phyloP scores from a whole-genome alignment of 1,284 basidiomycete genomes.

The Sphagnurus paluster region DNA sequence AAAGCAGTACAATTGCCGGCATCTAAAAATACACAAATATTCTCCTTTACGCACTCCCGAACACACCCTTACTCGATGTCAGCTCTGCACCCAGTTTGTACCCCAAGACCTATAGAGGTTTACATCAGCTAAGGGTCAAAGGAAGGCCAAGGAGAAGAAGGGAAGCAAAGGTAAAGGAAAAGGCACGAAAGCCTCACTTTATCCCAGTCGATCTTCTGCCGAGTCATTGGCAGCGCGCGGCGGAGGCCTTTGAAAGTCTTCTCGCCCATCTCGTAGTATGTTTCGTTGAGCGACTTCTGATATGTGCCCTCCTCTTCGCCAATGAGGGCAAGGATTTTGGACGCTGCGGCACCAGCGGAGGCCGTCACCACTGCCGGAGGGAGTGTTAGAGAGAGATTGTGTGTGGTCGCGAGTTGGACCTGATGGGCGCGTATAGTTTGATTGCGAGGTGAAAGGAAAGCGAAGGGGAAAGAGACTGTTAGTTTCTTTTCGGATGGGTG shows the following conservation, averaged over 20 bases:
- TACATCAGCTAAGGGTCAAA: neutral
- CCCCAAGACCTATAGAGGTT: conserved; percentile 61
- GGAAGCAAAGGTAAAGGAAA: neutral
- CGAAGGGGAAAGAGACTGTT: too few relatives aligned
- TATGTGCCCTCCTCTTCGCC: conserved; percentile 77
- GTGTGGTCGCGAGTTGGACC: conserved; percentile 86
- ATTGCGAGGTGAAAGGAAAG: too few relatives aligned
- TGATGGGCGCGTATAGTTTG: too few relatives aligned
- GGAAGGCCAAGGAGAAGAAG: neutral
- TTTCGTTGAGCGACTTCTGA: conserved; percentile 75
- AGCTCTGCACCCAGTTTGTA: conserved; percentile 88
- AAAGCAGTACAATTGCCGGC: neutral
- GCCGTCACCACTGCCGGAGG: conserved; percentile 55
- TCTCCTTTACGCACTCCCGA: conserved; percentile 40
- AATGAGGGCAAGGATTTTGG: conserved; percentile 80
- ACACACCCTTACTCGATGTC: conserved; percentile 65
- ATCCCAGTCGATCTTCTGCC: conserved; percentile 94
- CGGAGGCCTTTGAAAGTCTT: conserved; percentile 90
- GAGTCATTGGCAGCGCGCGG: conserved; percentile 87
- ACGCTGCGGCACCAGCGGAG: conserved; percentile 54
- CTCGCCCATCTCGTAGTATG: conserved; percentile 85
- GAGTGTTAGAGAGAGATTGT: conserved; percentile 64
- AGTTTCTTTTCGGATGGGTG: too few relatives aligned
- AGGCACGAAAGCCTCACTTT: too few relatives aligned
- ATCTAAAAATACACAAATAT: conserved; percentile 3